Evolutionary conservation across 768 basidiomycete species (phyloP).

Genomic region (Pholiota microspora): DNA sequence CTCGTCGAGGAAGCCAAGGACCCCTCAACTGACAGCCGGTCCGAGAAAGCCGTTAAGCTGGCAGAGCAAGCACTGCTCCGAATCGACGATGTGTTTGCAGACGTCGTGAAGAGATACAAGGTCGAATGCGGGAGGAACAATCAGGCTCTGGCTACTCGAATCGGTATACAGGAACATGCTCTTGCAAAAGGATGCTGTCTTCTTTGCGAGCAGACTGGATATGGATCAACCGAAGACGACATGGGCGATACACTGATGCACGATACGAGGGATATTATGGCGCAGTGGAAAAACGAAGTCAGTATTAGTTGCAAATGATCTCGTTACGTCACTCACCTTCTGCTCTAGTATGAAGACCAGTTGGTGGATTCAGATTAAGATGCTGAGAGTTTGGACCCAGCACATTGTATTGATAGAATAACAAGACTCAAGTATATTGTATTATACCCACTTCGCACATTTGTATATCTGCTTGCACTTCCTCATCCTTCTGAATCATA

Average conservation of each 20-base stretch:
- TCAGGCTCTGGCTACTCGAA: conserved; percentile 27
- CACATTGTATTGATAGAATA: not conserved
- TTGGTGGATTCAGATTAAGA: conserved; percentile 21
- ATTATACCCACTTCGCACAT: not conserved
- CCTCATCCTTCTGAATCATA: too few species aligned
- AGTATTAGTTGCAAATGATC: conserved; percentile 5
- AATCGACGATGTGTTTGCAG: conserved; percentile 36
- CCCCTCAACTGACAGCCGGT: conserved; percentile 37
- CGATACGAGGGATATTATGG: conserved; percentile 36
- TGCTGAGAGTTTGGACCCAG: not conserved
- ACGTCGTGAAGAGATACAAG: conserved; percentile 37
- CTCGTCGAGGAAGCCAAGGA: conserved; percentile 46
- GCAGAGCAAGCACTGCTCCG: conserved; percentile 33
- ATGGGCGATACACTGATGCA: conserved; percentile 38
- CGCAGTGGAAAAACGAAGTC: conserved; percentile 39
- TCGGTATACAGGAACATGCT: conserved; percentile 36
- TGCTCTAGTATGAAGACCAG: conserved; percentile 24
- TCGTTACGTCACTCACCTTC: not conserved
- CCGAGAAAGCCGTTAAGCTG: conserved; percentile 30
- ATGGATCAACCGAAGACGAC: conserved; percentile 38
- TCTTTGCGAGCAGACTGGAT: conserved; percentile 46
- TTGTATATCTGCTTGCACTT: not conserved
- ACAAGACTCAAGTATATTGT: not conserved
- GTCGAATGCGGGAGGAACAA: conserved; percentile 35
- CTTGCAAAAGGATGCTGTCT: conserved; percentile 41